These are phyloP conservation scores for Ceratocystis variospora DNA, from an alignment of 2,329 filamentous ascomycete species.

Conservation along the genomic window DNA sequence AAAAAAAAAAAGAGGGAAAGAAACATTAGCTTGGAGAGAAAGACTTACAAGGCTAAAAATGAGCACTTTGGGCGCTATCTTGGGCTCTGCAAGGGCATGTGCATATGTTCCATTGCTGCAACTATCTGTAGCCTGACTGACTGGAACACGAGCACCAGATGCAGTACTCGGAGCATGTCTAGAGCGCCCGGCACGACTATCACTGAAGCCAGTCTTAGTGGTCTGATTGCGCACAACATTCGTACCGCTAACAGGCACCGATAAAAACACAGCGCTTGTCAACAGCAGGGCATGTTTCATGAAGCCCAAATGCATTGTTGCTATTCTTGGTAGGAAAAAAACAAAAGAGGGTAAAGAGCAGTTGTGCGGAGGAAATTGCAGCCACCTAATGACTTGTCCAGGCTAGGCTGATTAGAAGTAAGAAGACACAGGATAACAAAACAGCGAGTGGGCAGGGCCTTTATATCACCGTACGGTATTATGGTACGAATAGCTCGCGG, in stretches of 20 bases:
- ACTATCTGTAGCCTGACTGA: not conserved
- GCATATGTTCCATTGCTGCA: not conserved
- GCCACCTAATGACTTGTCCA: not conserved
- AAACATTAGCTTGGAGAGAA: not conserved
- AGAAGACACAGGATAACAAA: not conserved
- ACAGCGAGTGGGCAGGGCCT: not conserved
- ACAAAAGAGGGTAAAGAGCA: not conserved
- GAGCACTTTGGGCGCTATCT: constrained; percentile 44
- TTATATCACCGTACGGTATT: not conserved
- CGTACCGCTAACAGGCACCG: not conserved
- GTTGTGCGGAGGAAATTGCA: not conserved
- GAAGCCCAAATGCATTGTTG: not conserved
- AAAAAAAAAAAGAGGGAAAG: not conserved
- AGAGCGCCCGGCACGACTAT: not conserved
- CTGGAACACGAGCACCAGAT: constrained; percentile 4
- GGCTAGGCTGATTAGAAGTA: not conserved
- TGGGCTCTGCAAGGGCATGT: constrained; percentile 14
- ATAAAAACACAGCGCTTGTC: not conserved
- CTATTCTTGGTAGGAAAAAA: not conserved
- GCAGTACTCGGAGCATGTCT: not conserved
- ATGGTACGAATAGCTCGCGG: not conserved
- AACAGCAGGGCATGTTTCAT: not conserved
- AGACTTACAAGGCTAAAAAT: constrained; percentile 46
- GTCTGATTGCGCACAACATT: constrained; percentile 1
- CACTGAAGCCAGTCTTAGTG: not conserved